Base-by-base conservation (phyloP, 225 moss, liverwort and hornwort genomes). In the Antitrichia curtipendula region DNA sequence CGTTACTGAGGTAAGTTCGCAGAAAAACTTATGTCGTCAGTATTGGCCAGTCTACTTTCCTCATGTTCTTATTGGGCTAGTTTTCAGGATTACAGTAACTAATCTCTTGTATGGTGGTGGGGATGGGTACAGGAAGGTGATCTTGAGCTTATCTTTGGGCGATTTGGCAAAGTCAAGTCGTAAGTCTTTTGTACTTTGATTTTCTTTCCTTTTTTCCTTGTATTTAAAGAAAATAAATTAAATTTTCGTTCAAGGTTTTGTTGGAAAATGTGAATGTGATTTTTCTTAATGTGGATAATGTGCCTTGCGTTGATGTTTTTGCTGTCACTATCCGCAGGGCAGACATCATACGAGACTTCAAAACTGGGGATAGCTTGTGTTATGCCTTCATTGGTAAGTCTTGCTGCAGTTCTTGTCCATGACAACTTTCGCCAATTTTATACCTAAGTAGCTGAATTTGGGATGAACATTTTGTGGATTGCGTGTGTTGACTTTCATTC, bases 321-420 rank as follows among this genome's bases (percentile, higher is more conserved):
- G 23, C 50, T 90, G 81, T 88, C 60, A 63, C 18, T 86, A 77
- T 86, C 74, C 62, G 62, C 95, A 98, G 98, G 88, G 99, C 99
- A 66, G 99, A 99, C 89, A 99, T 99, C 58, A 99, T 99, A 78
- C 91, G 96, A 89, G 99, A 99, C 90, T 97, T 92, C 88, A 99
- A 99, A 91, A 97, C 97, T 68, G 99, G 99, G 81, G 97, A 99
- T 78, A 99, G 99, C 90, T 87, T 99, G 76, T 96, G 96, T 89
- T 99, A 99, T 90, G 99, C 95, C 70, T 99, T 99, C 77, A 94
- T 99, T 89, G 98, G 98, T 98, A 90, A 72, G 84, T 89, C 41
- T 40, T 64, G 29, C 43, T 78, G 82, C 65, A 71, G 49, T 76
- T 90, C 24, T 62, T 45, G 53, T 86, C 84, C 49, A 10, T 72